Evolutionary conservation across 768 basidiomycete genomes (phyloP), one percentile per base, ranked within the genome.

Genomic region (Lactarius hatsudake): DNA sequence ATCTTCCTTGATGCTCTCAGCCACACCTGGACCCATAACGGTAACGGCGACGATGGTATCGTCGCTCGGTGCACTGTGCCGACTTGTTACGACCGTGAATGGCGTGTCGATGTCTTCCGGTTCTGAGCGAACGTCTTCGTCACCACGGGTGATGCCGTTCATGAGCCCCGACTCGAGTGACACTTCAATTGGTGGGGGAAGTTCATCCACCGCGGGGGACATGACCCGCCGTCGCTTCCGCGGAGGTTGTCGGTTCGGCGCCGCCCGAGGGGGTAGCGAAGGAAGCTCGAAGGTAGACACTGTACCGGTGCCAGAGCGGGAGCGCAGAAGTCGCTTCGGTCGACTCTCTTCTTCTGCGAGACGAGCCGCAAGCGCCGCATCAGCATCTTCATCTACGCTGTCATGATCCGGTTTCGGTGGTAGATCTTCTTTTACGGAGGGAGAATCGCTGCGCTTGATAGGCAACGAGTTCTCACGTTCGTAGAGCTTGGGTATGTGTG

Each of bases 11-110:
- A 61, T 53, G 7, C 12, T 36, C 28, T 32, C 59, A 13, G 61
- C 32, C 28, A 42, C 40, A 30, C 45, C 59, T 9, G 54, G 58
- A 3, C 15, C 59, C 20, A 36, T 18, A 30, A 5, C 74, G 43
- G 82, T 79, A 15, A 73, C 68, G 18, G 77, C 80, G 56, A 79
- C 79, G 51, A 86, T 78, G 10, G 84, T 87, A 62, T 84, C 84
- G 67, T 88, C 88, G 71, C 83, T 86, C 36, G 84, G 83, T 65
- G 81, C 78, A 69, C 86, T 87, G 72, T 83, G 84, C 66, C 79
- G 79, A 69, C 83, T 84, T 59, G 83, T 80, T 64, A 77, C 70
- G 26, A 73, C 80, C 36, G 80, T 85, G 55, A 82, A 74, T 1
- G 85, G 84, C 36, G 85, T 86, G 36, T 78, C 83, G 62, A 77